These are phyloP conservation scores for Aphanocladium album DNA, from an alignment of 2,329 filamentous ascomycete genomes.

Conservation along the genomic window DNA sequence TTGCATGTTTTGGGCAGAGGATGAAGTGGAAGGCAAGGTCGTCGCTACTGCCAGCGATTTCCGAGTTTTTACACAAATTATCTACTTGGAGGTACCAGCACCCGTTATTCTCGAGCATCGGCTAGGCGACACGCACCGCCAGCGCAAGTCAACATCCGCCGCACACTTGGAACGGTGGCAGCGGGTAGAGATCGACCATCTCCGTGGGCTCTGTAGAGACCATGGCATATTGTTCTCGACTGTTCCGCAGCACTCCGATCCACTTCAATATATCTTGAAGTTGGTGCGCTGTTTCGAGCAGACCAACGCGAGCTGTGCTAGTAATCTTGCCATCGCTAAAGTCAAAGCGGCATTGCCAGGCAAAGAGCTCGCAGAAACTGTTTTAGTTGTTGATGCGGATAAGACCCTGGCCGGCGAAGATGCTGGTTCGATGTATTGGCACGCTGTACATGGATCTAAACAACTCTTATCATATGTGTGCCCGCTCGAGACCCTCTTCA, in stretches of 20 bases:
- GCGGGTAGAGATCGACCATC: constrained; percentile 35
- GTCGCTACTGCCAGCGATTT: constrained; percentile 43
- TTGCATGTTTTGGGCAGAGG: constrained; percentile 47
- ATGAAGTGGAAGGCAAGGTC: constrained; percentile 23
- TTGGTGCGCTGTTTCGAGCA: constrained; percentile 15
- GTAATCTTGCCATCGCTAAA: constrained; percentile 20
- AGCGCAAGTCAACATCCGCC: constrained; percentile 28
- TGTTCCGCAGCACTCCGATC: constrained; percentile 24
- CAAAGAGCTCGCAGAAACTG: constrained; percentile 29
- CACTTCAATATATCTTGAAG: background rate
- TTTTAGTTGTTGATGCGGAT: constrained; percentile 55
- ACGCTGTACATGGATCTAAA: constrained; percentile 15
- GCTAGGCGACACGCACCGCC: constrained; percentile 30
- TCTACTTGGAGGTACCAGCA: constrained; percentile 46
- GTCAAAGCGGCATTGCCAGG: constrained; percentile 30
- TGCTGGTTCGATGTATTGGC: constrained; percentile 47
- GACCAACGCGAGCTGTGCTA: constrained; percentile 32
- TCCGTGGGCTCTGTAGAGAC: constrained; percentile 39
- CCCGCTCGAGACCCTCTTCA: constrained; percentile 42
- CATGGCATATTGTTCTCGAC: constrained; percentile 43
- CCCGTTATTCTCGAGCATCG: constrained; percentile 33
- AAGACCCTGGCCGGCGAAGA: constrained; percentile 49
- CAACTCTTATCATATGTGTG: background rate
- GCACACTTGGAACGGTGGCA: constrained; percentile 44
- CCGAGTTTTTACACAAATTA: constrained; percentile 48